Percentiles rank a stretch among this genome's conserved stretches.
Conservation (phyloP, 352 stramenopile species). For the Phytophthora cactorum region DNA sequence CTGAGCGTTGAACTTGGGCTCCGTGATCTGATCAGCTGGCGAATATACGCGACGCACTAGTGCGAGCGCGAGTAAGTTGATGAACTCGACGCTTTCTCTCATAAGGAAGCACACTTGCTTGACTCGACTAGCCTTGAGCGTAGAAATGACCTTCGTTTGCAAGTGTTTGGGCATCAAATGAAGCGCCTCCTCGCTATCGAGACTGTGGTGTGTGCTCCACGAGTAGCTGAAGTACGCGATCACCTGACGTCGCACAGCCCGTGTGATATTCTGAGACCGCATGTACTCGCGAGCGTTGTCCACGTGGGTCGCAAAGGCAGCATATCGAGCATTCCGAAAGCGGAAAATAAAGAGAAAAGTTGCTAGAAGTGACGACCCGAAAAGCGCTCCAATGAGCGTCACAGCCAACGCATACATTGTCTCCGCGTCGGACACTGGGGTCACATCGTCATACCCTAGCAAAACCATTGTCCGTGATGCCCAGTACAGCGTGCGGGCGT, state of each 20-base stretch:
- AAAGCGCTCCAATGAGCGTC: constrained; percentile 54
- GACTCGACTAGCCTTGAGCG: constrained; percentile 67
- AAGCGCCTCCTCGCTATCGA: constrained; percentile 70
- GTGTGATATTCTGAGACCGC: constrained; percentile 69
- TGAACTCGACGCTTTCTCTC: constrained; percentile 77
- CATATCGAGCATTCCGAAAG: constrained; percentile 59
- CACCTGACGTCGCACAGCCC: constrained; percentile 53
- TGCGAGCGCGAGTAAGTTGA: constrained; percentile 67
- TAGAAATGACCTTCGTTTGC: constrained; percentile 67
- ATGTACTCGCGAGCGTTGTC: constrained; percentile 81
- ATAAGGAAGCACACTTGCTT: constrained; percentile 79
- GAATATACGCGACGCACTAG: constrained; percentile 68
- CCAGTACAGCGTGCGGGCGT: constrained; percentile 70
- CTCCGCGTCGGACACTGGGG: constrained; percentile 61
- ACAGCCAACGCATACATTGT: constrained; percentile 61
- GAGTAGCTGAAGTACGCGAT: constrained; percentile 71
- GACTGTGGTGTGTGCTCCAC: constrained; percentile 68
- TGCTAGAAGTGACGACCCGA: constrained; percentile 66
- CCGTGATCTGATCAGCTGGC: constrained; percentile 65
- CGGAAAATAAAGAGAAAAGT: constrained; percentile 83
- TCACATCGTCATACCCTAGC: constrained; percentile 74
- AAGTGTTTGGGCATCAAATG: constrained; percentile 67
- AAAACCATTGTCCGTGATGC: constrained; percentile 63
- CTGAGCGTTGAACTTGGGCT: constrained; percentile 77
- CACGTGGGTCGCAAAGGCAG: constrained; percentile 64